Base-by-base conservation (phyloP, 768 basidiomycete species). In the Lentinula raphanica region DNA sequence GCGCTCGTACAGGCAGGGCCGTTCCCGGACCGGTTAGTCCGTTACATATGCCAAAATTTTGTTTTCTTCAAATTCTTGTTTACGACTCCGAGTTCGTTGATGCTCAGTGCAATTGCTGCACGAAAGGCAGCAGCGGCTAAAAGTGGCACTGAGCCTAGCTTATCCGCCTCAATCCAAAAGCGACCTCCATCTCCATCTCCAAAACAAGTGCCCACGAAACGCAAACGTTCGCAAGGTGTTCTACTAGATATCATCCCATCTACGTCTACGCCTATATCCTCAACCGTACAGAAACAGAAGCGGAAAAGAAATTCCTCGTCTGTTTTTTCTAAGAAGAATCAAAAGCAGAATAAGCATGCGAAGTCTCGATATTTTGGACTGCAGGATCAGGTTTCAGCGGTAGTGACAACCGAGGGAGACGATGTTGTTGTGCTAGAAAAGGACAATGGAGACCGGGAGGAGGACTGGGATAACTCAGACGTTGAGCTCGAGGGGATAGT, bases 21-120 rank as follows among this genome's bases (percentile, higher is more conserved):
- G n/a, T n/a, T 46, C 13, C 45, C 49, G 49, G 49, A 9, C 31
- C 49, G 49, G 31, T 31, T 3, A 4, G 29, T 50, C 19, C 42
- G 21, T 44, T 44, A 6, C 42, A 9, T n/a, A 7, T 13, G 8
- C 32, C 32, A 8, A 35, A n/a, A n/a, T n/a, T n/a, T n/a, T n/a
- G n/a, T n/a, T n/a, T n/a, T n/a, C n/a, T n/a, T n/a, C n/a, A n/a
- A n/a, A n/a, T n/a, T n/a, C n/a, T n/a, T n/a, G n/a, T n/a, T n/a
- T n/a, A n/a, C n/a, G n/a, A n/a, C n/a, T n/a, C n/a, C n/a, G n/a
- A n/a, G n/a, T 13, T 35, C 32, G 3, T 35, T 35, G 36, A 88
- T 88, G 87, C 73, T 90, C 51, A 88, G 86, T 65, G 88, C 88
- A 2, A 73, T 91, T 49, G 87, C 87, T 28, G 87, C 87, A 2